These are phyloP conservation scores for Neonothopanus nambi DNA, from an alignment of 1,284 basidiomycete species.

Conservation along the genomic window DNA sequence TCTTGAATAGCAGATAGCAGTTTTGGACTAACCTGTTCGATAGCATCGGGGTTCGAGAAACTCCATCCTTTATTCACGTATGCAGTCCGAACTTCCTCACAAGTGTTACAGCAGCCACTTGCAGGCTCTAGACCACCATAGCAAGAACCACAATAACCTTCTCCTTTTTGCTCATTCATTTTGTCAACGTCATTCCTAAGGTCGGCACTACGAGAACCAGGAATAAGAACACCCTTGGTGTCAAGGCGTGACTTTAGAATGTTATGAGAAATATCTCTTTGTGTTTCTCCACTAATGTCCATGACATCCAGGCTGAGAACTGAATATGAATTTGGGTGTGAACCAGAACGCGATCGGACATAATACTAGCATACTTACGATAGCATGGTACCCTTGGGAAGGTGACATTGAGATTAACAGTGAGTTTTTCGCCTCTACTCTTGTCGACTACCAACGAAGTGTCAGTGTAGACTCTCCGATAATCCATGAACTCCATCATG, in stretches of 20 bases:
- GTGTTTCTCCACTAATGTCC: slow-evolving; percentile 97
- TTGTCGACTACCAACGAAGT: slow-evolving; percentile 92
- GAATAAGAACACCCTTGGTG: slow-evolving; percentile 59
- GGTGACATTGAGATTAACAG: slow-evolving; percentile 89
- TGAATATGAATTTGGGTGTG: slow-evolving; percentile 31
- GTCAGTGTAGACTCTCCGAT: slow-evolving; percentile 83
- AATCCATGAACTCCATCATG: slow-evolving; percentile 94
- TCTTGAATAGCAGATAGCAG: too few relatives aligned
- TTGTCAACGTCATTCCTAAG: slow-evolving; percentile 86
- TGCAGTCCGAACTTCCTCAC: slow-evolving; percentile 91
- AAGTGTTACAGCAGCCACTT: slow-evolving; percentile 92
- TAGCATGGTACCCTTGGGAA: slow-evolving; percentile 99
- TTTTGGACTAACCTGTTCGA: slow-evolving; percentile 77
- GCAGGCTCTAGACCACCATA: slow-evolving; percentile 88
- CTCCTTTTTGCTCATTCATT: slow-evolving; percentile 61
- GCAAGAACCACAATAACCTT: slow-evolving; percentile 92
- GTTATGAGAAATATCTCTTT: slow-evolving; percentile 89
- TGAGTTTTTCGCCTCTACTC: slow-evolving; percentile 92
- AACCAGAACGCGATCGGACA: slow-evolving; percentile 18
- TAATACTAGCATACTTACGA: slow-evolving; percentile 50
- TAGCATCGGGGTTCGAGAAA: slow-evolving; percentile 86
- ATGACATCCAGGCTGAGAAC: slow-evolving; percentile 95
- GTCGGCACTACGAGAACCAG: slow-evolving; percentile 58
- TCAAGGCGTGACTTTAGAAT: slow-evolving; percentile 84
- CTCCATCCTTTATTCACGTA: slow-evolving; percentile 96